Evolutionary conservation across 2,329 filamentous ascomycete species (phyloP), one percentile per base, ranked within the genome.

Genomic region (Stagonosporopsis rhizophila): DNA sequence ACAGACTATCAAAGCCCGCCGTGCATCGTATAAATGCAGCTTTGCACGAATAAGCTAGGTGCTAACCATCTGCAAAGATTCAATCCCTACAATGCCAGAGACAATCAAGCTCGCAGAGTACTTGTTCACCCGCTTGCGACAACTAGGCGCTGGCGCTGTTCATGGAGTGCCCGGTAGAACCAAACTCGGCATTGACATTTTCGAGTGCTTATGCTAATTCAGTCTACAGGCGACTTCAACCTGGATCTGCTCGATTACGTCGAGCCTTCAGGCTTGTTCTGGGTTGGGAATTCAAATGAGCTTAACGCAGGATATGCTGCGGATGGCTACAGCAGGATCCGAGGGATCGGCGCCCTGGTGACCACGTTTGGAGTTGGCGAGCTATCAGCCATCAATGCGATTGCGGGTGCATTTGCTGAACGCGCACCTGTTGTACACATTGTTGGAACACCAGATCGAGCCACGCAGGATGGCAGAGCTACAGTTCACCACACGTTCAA

Each of bases 291-390:
- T 55, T 74, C 77, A 42, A 85, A 85, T 60, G 83, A 85, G 66
- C 77, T 85, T 42, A 85, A 84, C 56, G 79, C 80, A 3, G 82
- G 74, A 2, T 84, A 84, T 57, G 81, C 82, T 1, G 81, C 81
- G 5, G 83, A 86, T 58, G 83, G 81, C 6, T 86, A 85, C 61
- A 78, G 81, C 3, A 74, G 83, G 15, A 77, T 83, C 57, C 82
- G 81, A 52, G 80, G 81, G 1, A 86, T 91, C 30, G 83, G 83
- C 4, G 89, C 89, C 27, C 76, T 92, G 44, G 76, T 92, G 63
- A 92, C 89, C 37, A 91, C 89, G 0, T 92, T 92, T 60, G 90
- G 89, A 48, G 89, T 92, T 4, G 89, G 81, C 8, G 82, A 83
- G 65, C 70, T 83, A n/a, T 91, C 88, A 2, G 88, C 89, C 44